Conservation (phyloP, 148 eudicot genomes). For the Heliamphora exappendiculata region DNA sequence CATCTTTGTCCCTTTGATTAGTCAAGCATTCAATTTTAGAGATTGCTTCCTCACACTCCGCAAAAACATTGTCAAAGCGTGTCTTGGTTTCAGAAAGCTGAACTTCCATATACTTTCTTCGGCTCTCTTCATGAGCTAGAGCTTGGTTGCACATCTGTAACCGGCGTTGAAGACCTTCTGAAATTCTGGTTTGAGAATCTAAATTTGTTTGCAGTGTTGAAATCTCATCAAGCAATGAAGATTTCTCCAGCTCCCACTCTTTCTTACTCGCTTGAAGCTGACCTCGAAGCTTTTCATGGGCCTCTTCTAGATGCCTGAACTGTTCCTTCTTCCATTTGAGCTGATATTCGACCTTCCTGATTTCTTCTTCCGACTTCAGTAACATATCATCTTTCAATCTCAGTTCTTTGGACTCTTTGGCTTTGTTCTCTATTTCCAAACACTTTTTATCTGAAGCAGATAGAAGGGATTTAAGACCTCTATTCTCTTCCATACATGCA, state of each 20-base stretch:
- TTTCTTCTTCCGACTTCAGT: slow-evolving; percentile 46
- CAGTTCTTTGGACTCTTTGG: slow-evolving; percentile 26
- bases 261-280: slow-evolving; percentile 30
- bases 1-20: slow-evolving; percentile 33
- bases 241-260: slow-evolving; percentile 74
- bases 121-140: slow-evolving; percentile 57
- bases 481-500: slow-evolving; percentile 28
- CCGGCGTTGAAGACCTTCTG: slow-evolving; percentile 40
- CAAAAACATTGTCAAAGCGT: slow-evolving; percentile 28
- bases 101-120: slow-evolving; percentile 47
- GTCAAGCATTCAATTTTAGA: slow-evolving; percentile 28
- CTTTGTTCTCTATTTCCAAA: slow-evolving; percentile 30
- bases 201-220: slow-evolving; percentile 38
- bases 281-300: slow-evolving; percentile 56
- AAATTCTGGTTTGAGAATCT: slow-evolving; percentile 36
- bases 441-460: slow-evolving; percentile 42
- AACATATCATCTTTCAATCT: slow-evolving; percentile 34
- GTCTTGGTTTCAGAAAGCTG: slow-evolving; percentile 48
- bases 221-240: slow-evolving; percentile 50
- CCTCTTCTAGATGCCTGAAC: slow-evolving; percentile 68
- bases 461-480: slow-evolving; percentile 37
- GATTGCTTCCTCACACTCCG: slow-evolving; percentile 39
- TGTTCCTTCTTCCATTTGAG: slow-evolving; percentile 85
- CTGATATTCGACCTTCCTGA: slow-evolving; percentile 52
- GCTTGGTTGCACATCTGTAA: slow-evolving; percentile 59